phyloP scores from a whole-genome alignment of 257 asterid genomes.

The Ajuga chamaepitys region DNA sequence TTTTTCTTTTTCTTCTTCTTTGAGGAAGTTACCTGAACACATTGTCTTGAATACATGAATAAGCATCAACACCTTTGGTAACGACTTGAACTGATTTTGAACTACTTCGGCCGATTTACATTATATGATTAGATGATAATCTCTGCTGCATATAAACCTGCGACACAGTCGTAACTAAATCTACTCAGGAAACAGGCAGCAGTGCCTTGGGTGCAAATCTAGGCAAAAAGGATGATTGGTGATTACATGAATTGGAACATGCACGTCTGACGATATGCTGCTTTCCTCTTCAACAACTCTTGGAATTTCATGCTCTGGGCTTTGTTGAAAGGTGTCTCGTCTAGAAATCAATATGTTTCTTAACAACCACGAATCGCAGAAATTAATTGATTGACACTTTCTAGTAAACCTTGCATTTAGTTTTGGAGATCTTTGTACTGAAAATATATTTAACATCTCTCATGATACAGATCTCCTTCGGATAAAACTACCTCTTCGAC shows the following conservation, averaged over 20 bases:
- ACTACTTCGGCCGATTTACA: background rate
- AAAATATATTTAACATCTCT: conserved; percentile 3
- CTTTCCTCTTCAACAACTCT: background rate
- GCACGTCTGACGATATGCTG: background rate
- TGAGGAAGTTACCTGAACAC: too few relatives aligned
- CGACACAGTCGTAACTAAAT: background rate
- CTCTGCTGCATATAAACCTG: conserved; percentile 1
- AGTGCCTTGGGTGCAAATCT: background rate
- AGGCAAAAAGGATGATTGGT: background rate
- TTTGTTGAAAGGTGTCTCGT: background rate
- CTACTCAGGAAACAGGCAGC: background rate
- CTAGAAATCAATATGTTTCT: background rate
- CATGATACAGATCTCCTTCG: conserved; percentile 41
- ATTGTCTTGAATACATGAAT: background rate
- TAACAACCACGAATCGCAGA: background rate
- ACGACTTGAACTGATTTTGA: background rate
- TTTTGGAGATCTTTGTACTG: background rate
- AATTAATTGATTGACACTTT: background rate
- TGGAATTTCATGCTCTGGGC: background rate
- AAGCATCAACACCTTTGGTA: background rate
- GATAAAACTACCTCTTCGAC: conserved; percentile 20
- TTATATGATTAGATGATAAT: background rate
- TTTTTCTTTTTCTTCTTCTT: too few relatives aligned
- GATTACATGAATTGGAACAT: background rate
- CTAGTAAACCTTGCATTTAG: background rate